These are phyloP conservation scores for Grosmannia huntii DNA, from an alignment of 2,329 filamentous ascomycete species.

Conservation along the genomic window DNA sequence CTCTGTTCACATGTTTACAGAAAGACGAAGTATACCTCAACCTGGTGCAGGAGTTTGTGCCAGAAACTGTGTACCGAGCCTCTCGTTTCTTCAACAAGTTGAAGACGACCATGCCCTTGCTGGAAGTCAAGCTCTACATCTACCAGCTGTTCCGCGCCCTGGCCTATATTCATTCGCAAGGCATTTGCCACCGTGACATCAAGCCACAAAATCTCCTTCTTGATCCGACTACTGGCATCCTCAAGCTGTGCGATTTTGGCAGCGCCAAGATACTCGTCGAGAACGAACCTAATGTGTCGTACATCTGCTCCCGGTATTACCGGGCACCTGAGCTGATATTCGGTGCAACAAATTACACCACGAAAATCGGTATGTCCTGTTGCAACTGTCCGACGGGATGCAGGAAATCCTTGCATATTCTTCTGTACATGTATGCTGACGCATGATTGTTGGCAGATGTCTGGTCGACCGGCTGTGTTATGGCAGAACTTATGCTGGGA, in stretches of 20 bases:
- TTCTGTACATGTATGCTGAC: background rate
- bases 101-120: conserved; percentile 98
- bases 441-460: conserved; percentile 51
- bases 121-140: conserved; percentile 98
- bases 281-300: conserved; percentile 98
- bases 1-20: conserved; percentile 38
- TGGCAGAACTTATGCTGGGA: conserved; percentile 98
- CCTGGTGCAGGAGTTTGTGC: conserved; percentile 93
- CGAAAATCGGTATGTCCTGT: conserved; percentile 77
- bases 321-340: conserved; percentile 96
- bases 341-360: conserved; percentile 97
- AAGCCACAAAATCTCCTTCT: conserved; percentile 96
- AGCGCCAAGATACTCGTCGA: conserved; percentile 97
- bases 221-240: conserved; percentile 77
- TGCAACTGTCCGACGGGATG: too few species aligned
- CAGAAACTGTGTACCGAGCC: conserved; percentile 94
- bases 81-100: conserved; percentile 99
- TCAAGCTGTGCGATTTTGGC: conserved; percentile 98
- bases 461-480: conserved; percentile 98
- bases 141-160: conserved; percentile 98
- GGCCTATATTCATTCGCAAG: conserved; percentile 97
- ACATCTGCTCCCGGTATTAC: conserved; percentile 99
- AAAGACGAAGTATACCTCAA: conserved; percentile 99
- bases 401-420: background rate
- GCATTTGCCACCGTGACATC: conserved; percentile 98